Evolutionary conservation across 2,329 filamentous ascomycete genomes (phyloP).

Genomic region (Thielaviopsis punctulata): DNA sequence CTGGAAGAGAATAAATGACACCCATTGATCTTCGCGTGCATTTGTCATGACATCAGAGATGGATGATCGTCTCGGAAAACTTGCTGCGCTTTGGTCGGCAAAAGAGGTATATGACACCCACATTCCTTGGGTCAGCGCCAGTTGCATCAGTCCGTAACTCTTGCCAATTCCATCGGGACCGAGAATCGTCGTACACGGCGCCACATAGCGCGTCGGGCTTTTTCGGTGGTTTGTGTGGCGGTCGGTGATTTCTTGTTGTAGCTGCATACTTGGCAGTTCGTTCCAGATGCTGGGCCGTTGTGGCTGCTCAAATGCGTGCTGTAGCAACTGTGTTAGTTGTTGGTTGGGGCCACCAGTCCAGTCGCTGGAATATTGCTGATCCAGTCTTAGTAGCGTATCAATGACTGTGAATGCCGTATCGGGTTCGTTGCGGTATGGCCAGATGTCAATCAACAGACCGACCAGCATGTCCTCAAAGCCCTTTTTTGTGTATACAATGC

Average conservation of each 20-base stretch:
- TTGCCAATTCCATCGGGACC: constrained; percentile 10
- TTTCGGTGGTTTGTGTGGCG: constrained; percentile 6
- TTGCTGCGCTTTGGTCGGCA: neutral
- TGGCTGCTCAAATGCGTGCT: constrained; percentile 8
- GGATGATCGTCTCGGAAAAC: constrained; percentile 5
- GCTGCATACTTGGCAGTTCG: constrained; percentile 4
- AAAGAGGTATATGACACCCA: constrained; percentile 10
- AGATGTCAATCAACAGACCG: constrained; percentile 4
- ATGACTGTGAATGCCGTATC: constrained; percentile 3
- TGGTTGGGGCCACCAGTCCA: neutral
- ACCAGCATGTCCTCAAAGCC: constrained; percentile 10
- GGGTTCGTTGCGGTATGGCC: constrained; percentile 4
- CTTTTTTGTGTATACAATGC: constrained; percentile 7
- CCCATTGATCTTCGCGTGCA: constrained; percentile 10
- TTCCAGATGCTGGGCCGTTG: constrained; percentile 8
- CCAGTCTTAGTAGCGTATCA: constrained; percentile 4
- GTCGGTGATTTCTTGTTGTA: neutral
- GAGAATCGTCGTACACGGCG: constrained; percentile 6
- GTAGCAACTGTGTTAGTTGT: neutral
- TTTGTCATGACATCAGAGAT: constrained; percentile 6
- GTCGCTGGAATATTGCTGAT: neutral
- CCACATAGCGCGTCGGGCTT: constrained; percentile 8
- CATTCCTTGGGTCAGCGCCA: constrained; percentile 4
- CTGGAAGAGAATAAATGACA: constrained; percentile 8
- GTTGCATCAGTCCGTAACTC: constrained; percentile 6